phyloP scores from a whole-genome alignment of 805 yeast genomes.

The Yarrowia osloensis region DNA sequence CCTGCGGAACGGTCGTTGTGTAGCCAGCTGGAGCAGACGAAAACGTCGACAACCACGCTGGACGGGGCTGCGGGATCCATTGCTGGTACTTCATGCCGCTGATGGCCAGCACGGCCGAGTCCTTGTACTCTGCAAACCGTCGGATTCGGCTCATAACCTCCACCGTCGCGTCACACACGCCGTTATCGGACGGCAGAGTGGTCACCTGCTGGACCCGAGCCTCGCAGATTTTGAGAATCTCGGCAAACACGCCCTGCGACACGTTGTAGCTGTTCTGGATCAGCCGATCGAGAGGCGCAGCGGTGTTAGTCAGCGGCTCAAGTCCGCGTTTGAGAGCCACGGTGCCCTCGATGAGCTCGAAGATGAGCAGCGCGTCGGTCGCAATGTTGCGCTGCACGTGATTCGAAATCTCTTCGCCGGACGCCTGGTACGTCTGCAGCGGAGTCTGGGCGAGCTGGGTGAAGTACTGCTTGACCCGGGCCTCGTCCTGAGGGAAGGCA shows the following conservation, averaged over 20 bases:
- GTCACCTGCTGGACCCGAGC: conserved; percentile 50
- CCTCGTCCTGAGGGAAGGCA: conserved; percentile 45
- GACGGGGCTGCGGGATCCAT: conserved; percentile 67
- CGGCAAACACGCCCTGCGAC: conserved; percentile 51
- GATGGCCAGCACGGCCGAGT: conserved; percentile 55
- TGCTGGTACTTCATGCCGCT: conserved; percentile 56
- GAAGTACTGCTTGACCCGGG: conserved; percentile 41
- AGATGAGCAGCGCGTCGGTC: conserved; percentile 55
- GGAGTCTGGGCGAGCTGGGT: conserved; percentile 44
- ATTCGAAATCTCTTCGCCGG: conserved; percentile 46
- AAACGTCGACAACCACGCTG: conserved; percentile 54
- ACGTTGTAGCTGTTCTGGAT: conserved; percentile 14
- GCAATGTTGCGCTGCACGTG: conserved; percentile 48
- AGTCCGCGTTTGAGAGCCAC: conserved; percentile 39
- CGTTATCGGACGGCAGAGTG: conserved; percentile 63
- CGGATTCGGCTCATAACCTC: conserved; percentile 69
- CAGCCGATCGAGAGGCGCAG: not conserved
- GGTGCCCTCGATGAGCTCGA: conserved; percentile 59
- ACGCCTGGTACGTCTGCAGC: conserved; percentile 46
- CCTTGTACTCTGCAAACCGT: conserved; percentile 61
- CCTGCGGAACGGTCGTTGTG: conserved; percentile 49
- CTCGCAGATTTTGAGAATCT: conserved; percentile 59
- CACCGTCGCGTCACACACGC: conserved; percentile 70
- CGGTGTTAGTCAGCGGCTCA: conserved; percentile 33
- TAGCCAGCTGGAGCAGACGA: conserved; percentile 52